Evolutionary conservation across 129 eudicot genomes (phyloP).

Genomic region (Flaveria linearis): DNA sequence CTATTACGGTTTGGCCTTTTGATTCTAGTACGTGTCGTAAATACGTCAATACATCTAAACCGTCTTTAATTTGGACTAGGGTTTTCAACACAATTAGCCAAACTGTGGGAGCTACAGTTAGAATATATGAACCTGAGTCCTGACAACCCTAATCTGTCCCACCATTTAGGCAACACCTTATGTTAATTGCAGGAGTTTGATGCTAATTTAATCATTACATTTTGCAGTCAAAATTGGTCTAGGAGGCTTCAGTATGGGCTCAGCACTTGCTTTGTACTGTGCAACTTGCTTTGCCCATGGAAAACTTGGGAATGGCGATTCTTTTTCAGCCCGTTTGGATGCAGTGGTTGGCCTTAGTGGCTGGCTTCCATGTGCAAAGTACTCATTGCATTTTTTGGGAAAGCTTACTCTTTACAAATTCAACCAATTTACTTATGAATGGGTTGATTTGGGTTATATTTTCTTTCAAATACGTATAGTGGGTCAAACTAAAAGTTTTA

Average conservation of each 20-base stretch:
- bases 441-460: background rate
- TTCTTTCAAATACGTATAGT: background rate
- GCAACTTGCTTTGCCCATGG: conserved; percentile 71
- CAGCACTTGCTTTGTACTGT: conserved; percentile 67
- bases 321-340: conserved; percentile 57
- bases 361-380: conserved; percentile 93
- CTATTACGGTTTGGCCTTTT: no score
- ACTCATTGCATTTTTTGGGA: conserved; percentile 1
- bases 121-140: no score
- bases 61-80: no score
- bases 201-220: background rate
- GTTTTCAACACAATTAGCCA: no score
- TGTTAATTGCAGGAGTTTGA: background rate
- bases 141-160: no score
- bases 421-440: background rate
- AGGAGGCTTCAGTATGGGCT: conserved; percentile 97
- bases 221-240: conserved; percentile 70
- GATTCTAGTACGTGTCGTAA: no score
- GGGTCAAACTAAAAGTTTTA: background rate
- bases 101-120: no score
- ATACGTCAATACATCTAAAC: no score
- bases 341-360: conserved; percentile 89
- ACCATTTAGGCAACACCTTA: no score
- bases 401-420: background rate
- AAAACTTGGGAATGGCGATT: conserved; percentile 58